Evolutionary conservation across 1,139 yeast genomes (phyloP).

Genomic region (Debaryomyces sp.): DNA sequence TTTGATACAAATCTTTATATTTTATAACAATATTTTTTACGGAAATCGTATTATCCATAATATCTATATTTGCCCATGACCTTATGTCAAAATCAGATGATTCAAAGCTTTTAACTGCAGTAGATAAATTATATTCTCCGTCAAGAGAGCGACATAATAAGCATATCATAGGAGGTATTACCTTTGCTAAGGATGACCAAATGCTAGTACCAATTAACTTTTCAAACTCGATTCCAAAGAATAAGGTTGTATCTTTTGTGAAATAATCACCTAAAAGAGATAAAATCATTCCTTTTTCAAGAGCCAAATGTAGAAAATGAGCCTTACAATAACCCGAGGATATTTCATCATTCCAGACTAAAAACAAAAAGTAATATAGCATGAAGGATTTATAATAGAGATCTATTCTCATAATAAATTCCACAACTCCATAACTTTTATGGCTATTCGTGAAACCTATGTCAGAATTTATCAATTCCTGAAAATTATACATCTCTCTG

Average conservation of each 20-base stretch:
- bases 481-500: not conserved
- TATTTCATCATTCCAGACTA: not conserved
- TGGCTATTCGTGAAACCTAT: not conserved
- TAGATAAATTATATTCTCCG: not conserved
- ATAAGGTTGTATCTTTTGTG: not conserved
- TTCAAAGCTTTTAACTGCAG: not conserved
- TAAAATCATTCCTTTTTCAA: not conserved
- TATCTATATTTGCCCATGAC: not conserved
- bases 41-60: not conserved
- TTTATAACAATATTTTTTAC: not conserved
- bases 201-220: not conserved
- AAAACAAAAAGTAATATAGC: not conserved
- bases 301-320: not conserved
- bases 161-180: not conserved
- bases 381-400: not conserved
- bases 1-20: not conserved
- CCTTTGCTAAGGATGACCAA: not conserved
- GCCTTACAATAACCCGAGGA: not conserved
- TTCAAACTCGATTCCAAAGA: not conserved
- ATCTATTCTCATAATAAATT: not conserved
- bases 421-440: not conserved
- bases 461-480: not conserved
- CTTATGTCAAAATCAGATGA: not conserved
- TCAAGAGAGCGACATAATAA: not conserved
- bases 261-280: not conserved